Evolutionary conservation across 106 monocot species (phyloP).

Genomic region (Platanthera zijinensis): DNA sequence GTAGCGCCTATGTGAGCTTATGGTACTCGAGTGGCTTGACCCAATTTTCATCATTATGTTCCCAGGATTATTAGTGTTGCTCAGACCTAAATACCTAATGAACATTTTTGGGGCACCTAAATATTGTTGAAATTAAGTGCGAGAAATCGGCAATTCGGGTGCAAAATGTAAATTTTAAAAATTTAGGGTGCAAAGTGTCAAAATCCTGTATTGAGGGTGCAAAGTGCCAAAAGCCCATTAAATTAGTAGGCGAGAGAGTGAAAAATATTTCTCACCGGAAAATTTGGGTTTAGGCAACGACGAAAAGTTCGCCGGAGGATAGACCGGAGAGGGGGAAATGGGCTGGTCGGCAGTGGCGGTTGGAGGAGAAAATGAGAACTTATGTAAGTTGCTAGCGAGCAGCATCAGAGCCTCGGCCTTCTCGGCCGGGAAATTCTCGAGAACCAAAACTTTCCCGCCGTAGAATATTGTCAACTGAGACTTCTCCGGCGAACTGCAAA

Average conservation of each 20-base stretch:
- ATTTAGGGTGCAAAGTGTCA: too few relatives aligned
- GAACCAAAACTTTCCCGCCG: conserved; percentile 18
- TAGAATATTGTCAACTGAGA: conserved; percentile 18
- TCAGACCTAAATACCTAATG: too few relatives aligned
- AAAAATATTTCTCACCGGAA: neutral
- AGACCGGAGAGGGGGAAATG: neutral
- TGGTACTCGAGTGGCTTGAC: too few relatives aligned
- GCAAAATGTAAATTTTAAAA: too few relatives aligned
- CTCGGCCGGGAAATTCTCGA: conserved; percentile 18
- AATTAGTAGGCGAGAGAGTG: neutral
- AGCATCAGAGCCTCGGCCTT: conserved; percentile 19
- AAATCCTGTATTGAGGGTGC: too few relatives aligned
- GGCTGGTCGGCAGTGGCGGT: neutral
- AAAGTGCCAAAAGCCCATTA: neutral
- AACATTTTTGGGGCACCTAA: too few relatives aligned
- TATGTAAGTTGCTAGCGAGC: conserved; percentile 8
- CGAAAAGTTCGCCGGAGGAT: neutral
- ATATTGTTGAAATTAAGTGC: too few relatives aligned
- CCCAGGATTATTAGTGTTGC: too few relatives aligned
- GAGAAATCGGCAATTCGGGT: too few relatives aligned
- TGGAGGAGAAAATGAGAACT: neutral
- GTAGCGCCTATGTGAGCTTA: too few relatives aligned
- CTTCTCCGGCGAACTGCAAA: conserved; percentile 11
- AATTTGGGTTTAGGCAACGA: neutral
- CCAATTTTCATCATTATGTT: too few relatives aligned